Percentiles rank a stretch among this genome's conserved stretches.
Conservation (phyloP, 1,139 yeast genomes). For the Hansenula lynferdii region DNA sequence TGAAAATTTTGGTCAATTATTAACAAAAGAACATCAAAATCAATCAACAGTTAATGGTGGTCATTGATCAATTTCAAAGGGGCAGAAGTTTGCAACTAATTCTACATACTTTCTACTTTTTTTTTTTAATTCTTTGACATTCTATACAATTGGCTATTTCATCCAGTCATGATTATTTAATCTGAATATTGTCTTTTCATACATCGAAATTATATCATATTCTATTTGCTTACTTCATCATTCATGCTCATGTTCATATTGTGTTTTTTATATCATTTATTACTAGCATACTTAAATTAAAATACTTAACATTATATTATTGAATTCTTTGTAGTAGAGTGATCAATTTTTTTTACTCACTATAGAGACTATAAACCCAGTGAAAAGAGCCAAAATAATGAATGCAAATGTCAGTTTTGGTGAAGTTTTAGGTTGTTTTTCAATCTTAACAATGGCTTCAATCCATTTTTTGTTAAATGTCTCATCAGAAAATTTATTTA, state of each 20-base stretch:
- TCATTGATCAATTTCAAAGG: conserved; percentile 1
- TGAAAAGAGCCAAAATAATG: background rate
- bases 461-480: conserved; percentile 61
- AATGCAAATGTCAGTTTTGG: background rate
- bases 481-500: conserved; percentile 63
- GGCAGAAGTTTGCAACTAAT: background rate
- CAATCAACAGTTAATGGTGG: background rate
- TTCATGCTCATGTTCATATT: background rate
- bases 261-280: background rate
- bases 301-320: too few species aligned
- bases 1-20: conserved; percentile 4
- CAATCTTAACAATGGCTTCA: conserved; percentile 28
- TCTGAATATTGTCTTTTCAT: background rate
- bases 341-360: background rate
- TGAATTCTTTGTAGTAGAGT: too few species aligned
- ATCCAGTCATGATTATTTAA: background rate
- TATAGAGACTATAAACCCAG: background rate
- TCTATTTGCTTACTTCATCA: background rate
- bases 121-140: background rate
- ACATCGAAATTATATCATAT: background rate
- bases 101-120: background rate
- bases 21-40: too few species aligned
- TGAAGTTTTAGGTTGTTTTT: background rate
- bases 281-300: too few species aligned
- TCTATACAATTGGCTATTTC: too few species aligned